These are phyloP conservation scores for Lactarius evosmus DNA, from an alignment of 768 basidiomycete species.

Conservation along the genomic window DNA sequence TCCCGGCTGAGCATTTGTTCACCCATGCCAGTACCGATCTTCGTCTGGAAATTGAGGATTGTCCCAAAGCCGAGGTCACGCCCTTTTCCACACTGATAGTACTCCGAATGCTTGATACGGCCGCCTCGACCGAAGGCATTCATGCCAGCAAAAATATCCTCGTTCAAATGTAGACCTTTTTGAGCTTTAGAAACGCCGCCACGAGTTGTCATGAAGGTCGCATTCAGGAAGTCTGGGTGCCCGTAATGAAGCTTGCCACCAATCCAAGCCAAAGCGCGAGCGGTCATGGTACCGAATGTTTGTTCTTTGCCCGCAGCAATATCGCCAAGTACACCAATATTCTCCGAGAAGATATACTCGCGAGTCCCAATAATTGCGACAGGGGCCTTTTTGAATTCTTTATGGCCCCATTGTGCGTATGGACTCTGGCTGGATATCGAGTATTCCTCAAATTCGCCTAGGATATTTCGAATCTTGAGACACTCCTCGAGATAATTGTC, in stretches of 20 bases:
- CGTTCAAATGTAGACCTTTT: slow-evolving; percentile 96
- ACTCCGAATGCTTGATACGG: slow-evolving; percentile 98
- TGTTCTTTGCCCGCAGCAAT: slow-evolving; percentile 99
- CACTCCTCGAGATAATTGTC: slow-evolving; percentile 99
- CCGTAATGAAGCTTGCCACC: slow-evolving; percentile 99
- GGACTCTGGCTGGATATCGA: slow-evolving; percentile 88
- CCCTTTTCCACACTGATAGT: slow-evolving; percentile 99
- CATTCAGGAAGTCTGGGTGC: slow-evolving; percentile 98
- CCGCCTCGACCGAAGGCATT: slow-evolving; percentile 97
- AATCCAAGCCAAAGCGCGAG: slow-evolving; percentile 92
- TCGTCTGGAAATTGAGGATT: slow-evolving; percentile 99
- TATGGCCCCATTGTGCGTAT: slow-evolving; percentile 93
- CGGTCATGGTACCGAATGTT: slow-evolving; percentile 98
- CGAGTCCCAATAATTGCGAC: slow-evolving; percentile 98
- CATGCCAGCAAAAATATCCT: slow-evolving; percentile 99
- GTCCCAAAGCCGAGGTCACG: slow-evolving; percentile 99
- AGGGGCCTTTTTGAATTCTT: slow-evolving; percentile 85
- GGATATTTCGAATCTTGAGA: slow-evolving; percentile 94
- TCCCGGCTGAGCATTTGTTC: slow-evolving; percentile 99
- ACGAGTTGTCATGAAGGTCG: slow-evolving; percentile 96
- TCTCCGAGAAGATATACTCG: slow-evolving; percentile 99
- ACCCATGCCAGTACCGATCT: slow-evolving; percentile 99
- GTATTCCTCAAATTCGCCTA: slow-evolving; percentile 97
- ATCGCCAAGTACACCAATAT: slow-evolving; percentile 98
- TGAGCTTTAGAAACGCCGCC: slow-evolving; percentile 99